phyloP scores from a whole-genome alignment of 2,329 filamentous ascomycete genomes.

The Claviceps maximensis region DNA sequence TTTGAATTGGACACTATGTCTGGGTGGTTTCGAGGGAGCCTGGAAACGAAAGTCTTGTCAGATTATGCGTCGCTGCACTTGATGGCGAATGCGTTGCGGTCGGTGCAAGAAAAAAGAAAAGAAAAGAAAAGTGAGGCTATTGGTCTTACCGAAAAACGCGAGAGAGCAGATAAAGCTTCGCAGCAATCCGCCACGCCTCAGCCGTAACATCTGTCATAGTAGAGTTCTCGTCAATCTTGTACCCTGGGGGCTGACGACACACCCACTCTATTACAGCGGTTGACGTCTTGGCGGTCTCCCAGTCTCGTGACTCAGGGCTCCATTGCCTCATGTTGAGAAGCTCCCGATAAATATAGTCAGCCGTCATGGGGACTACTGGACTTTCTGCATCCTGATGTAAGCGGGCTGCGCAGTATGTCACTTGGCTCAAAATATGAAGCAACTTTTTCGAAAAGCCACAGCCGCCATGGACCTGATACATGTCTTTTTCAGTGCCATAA shows the following conservation, averaged over 20 bases:
- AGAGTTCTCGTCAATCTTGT: slow-evolving; percentile 14
- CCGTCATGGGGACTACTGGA: slow-evolving; percentile 19
- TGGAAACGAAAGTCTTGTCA: slow-evolving; percentile 6
- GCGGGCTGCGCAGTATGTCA: slow-evolving; percentile 23
- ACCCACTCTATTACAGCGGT: slow-evolving; percentile 18
- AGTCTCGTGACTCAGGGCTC: slow-evolving; percentile 18
- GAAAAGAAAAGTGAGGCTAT: neutral
- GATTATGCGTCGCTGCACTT: neutral
- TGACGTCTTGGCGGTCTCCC: slow-evolving; percentile 9
- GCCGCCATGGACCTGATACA: slow-evolving; percentile 26
- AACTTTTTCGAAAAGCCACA: slow-evolving; percentile 29
- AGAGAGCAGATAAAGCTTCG: slow-evolving; percentile 26
- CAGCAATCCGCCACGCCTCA: slow-evolving; percentile 27
- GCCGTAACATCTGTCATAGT: slow-evolving; percentile 28
- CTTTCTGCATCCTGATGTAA: slow-evolving; percentile 20
- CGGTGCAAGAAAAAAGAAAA: too few relatives aligned
- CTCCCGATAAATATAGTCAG: slow-evolving; percentile 14
- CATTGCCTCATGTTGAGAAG: slow-evolving; percentile 22
- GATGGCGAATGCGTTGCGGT: neutral
- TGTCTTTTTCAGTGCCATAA: slow-evolving; percentile 21
- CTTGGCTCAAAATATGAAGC: slow-evolving; percentile 23
- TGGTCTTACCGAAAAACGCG: slow-evolving; percentile 21
- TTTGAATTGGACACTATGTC: slow-evolving; percentile 19
- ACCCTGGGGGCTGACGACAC: slow-evolving; percentile 11
- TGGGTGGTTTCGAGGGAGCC: slow-evolving; percentile 24